Evolutionary conservation across 2,329 filamentous ascomycete genomes (phyloP).

Genomic region (Ceratocystis colombiana): DNA sequence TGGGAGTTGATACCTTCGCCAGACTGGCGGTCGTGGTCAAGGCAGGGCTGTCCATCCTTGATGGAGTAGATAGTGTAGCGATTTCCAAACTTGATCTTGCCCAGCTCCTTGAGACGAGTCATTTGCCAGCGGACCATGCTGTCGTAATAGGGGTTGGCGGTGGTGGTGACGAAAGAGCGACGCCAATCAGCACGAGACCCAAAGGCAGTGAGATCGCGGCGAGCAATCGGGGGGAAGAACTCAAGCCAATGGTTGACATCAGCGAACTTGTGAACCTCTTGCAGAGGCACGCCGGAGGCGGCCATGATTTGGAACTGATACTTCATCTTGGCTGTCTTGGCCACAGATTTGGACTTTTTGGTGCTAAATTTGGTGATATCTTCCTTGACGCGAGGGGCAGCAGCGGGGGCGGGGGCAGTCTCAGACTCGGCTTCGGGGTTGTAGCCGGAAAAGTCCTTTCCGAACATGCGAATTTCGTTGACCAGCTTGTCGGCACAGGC

Average conservation of each 20-base stretch:
- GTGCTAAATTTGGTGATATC: slow-evolving; percentile 85
- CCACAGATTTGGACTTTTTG: slow-evolving; percentile 84
- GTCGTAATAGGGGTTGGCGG: slow-evolving; percentile 95
- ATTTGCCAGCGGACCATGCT: slow-evolving; percentile 96
- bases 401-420: slow-evolving; percentile 38
- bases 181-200: slow-evolving; percentile 89
- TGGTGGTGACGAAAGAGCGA: slow-evolving; percentile 84
- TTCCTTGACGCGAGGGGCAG: slow-evolving; percentile 59
- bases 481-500: slow-evolving; percentile 91
- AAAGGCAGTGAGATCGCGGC: slow-evolving; percentile 63
- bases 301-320: slow-evolving; percentile 96
- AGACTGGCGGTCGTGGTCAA: slow-evolving; percentile 41
- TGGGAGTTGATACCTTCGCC: slow-evolving; percentile 56
- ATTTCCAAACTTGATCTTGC: slow-evolving; percentile 90
- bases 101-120: slow-evolving; percentile 76
- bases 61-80: slow-evolving; percentile 88
- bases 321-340: slow-evolving; percentile 86
- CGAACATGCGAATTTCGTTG: slow-evolving; percentile 81
- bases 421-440: slow-evolving; percentile 47
- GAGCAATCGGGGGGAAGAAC: slow-evolving; percentile 56
- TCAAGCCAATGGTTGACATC: slow-evolving; percentile 87
- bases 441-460: slow-evolving; percentile 72
- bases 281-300: slow-evolving; percentile 71
- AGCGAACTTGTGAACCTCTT: slow-evolving; percentile 88
- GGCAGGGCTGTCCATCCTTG: slow-evolving; percentile 51